A percentile compares a stretch with the other conserved stretches of the same genome.
Evolutionary conservation across 306 rosid species (phyloP).

Genomic region (Biancaea sappan): DNA sequence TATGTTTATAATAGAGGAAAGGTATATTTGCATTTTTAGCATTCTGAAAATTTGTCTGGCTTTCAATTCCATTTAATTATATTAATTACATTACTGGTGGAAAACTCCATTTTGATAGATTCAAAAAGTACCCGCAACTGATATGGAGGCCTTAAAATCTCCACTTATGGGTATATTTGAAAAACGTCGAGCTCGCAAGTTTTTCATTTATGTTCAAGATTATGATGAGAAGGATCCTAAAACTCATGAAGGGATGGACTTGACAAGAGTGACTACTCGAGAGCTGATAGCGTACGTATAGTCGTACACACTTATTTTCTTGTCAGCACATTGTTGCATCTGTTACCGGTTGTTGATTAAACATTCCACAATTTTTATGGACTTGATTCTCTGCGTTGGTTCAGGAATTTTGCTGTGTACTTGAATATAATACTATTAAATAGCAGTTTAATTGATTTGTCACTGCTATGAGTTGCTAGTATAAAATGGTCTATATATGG

Average conservation of each 20-base stretch:
- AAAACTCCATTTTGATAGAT: slow-evolving; percentile 51
- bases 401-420: slow-evolving; percentile 3
- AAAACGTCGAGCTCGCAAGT: slow-evolving; percentile 94
- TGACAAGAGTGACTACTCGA: slow-evolving; percentile 79
- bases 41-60: background rate
- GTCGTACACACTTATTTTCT: slow-evolving; percentile 25
- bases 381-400: slow-evolving; percentile 11
- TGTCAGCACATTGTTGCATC: background rate
- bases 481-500: background rate
- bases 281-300: slow-evolving; percentile 81
- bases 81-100: slow-evolving; percentile 25
- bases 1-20: slow-evolving; percentile 74
- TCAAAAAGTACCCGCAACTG: slow-evolving; percentile 91
- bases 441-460: slow-evolving; percentile 12
- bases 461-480: background rate
- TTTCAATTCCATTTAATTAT: background rate
- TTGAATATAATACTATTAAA: background rate
- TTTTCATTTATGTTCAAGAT: slow-evolving; percentile 86
- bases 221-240: slow-evolving; percentile 80
- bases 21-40: slow-evolving; percentile 38
- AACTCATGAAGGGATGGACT: slow-evolving; percentile 88
- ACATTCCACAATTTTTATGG: background rate
- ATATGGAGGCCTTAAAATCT: slow-evolving; percentile 92
- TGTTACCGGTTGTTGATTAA: slow-evolving; percentile 6
- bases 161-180: slow-evolving; percentile 98